These are phyloP conservation scores for Leccinum rimulosum DNA, from an alignment of 768 basidiomycete genomes.

Conservation along the genomic window DNA sequence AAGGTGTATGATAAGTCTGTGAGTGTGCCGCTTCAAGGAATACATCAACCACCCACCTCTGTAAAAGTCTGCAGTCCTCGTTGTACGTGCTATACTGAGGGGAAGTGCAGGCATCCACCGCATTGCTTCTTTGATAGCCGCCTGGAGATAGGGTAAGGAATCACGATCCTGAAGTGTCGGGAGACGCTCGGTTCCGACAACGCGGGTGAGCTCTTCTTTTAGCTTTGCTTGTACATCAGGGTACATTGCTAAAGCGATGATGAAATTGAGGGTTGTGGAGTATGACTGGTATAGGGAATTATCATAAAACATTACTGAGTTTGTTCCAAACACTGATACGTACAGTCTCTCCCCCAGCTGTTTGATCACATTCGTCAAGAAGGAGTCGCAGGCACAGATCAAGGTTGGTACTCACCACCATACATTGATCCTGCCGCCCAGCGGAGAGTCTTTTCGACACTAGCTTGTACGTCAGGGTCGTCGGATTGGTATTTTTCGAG, in stretches of 20 bases:
- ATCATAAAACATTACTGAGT: background rate
- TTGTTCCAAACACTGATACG: background rate
- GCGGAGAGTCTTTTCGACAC: constrained; percentile 7
- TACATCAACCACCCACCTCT: background rate
- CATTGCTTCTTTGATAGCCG: constrained; percentile 34
- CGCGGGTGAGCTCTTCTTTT: constrained; percentile 50
- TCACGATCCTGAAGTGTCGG: constrained; percentile 35
- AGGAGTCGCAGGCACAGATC: background rate
- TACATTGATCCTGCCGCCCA: constrained; percentile 22
- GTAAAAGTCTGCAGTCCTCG: constrained; percentile 9
- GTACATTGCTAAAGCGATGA: constrained; percentile 17
- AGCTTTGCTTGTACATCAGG: constrained; percentile 50
- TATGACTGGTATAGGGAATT: constrained; percentile 9
- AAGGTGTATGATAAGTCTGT: background rate
- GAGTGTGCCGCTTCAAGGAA: background rate
- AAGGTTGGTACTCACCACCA: constrained; percentile 11
- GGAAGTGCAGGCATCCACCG: constrained; percentile 11
- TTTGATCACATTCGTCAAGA: background rate
- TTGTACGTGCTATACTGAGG: constrained; percentile 14
- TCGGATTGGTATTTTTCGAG: constrained; percentile 8
- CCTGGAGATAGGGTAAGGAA: constrained; percentile 51
- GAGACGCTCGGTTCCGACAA: constrained; percentile 45
- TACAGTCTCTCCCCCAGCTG: constrained; percentile 9
- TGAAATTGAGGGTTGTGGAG: constrained; percentile 17
- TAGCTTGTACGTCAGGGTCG: constrained; percentile 1